Percentiles rank a stretch among this genome's conserved stretches.
phyloP scores from a whole-genome alignment of 2,329 filamentous ascomycete genomes.

The Drechslera avenae region DNA sequence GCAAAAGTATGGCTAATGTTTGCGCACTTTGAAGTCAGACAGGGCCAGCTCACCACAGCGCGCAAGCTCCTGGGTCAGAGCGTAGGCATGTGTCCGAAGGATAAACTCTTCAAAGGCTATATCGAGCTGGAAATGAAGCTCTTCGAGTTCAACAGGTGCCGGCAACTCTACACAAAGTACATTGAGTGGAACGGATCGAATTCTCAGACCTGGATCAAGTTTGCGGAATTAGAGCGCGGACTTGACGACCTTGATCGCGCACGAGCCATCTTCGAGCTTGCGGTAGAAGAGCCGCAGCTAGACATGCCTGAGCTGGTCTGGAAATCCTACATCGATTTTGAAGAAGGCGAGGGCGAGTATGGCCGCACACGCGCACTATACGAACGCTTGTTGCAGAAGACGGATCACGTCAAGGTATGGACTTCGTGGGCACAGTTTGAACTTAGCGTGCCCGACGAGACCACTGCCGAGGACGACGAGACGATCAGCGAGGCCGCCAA shows the following conservation, averaged over 20 bases:
- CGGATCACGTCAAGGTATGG: constrained; percentile 99
- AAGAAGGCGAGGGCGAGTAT: constrained; percentile 93
- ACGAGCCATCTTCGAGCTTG: constrained; percentile 89
- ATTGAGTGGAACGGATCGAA: constrained; percentile 91
- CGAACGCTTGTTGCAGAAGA: constrained; percentile 89
- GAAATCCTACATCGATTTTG: constrained; percentile 99
- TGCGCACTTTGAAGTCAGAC: constrained; percentile 90
- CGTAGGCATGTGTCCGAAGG: constrained; percentile 94
- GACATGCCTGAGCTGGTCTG: constrained; percentile 98
- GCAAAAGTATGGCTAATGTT: constrained; percentile 95
- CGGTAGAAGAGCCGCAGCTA: constrained; percentile 77
- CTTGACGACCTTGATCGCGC: constrained; percentile 88
- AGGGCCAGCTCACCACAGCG: constrained; percentile 77
- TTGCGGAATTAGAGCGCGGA: constrained; percentile 88
- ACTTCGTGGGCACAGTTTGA: constrained; percentile 99
- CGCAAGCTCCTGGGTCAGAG: constrained; percentile 88
- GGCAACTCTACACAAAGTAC: constrained; percentile 91
- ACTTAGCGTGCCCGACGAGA: constrained; percentile 84
- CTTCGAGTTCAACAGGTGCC: constrained; percentile 91
- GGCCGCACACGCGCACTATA: constrained; percentile 81
- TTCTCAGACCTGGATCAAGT: constrained; percentile 93
- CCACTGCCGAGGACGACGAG: constrained; percentile 57
- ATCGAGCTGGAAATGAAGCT: constrained; percentile 90
- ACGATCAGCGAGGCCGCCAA: constrained; percentile 83
- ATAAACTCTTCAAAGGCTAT: constrained; percentile 92